Evolutionary conservation across 75 land plant genomes (phyloP).

Genomic region (Pinus taeda): DNA sequence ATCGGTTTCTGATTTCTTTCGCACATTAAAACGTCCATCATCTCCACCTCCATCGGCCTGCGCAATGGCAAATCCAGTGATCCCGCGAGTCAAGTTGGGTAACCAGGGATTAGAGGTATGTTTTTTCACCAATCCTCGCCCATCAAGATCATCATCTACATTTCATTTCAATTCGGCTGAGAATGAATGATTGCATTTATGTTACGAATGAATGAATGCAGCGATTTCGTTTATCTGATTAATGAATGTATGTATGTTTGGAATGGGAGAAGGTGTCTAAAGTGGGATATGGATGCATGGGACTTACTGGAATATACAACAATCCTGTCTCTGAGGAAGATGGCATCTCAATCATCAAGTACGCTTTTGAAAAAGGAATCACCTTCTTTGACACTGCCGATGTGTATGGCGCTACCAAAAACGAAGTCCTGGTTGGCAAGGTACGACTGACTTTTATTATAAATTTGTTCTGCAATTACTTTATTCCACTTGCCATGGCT

Average conservation of each 20-base stretch:
- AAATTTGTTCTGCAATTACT: not conserved
- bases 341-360: conserved; percentile 44
- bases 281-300: conserved; percentile 69
- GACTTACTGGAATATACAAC: conserved; percentile 39
- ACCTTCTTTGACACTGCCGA: conserved; percentile 82
- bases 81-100: conserved; percentile 30
- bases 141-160: no score
- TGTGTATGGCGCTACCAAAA: conserved; percentile 51
- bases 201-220: no score
- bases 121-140: no score
- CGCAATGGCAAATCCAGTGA: conserved; percentile 8
- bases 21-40: not conserved
- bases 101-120: conserved; percentile 45
- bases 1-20: no score
- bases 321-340: conserved; percentile 42
- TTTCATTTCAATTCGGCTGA: no score
- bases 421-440: conserved; percentile 65
- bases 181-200: no score
- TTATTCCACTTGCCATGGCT: not conserved
- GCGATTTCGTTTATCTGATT: no score
- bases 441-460: conserved; percentile 14
- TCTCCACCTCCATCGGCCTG: no score
- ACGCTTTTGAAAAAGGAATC: conserved; percentile 63
- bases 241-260: not conserved
- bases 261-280: conserved; percentile 32